A percentile compares a stretch with the other conserved stretches of the same genome.
Evolutionary conservation across 1,284 basidiomycete species (phyloP).

Genomic region (Cronartium ribicola): DNA sequence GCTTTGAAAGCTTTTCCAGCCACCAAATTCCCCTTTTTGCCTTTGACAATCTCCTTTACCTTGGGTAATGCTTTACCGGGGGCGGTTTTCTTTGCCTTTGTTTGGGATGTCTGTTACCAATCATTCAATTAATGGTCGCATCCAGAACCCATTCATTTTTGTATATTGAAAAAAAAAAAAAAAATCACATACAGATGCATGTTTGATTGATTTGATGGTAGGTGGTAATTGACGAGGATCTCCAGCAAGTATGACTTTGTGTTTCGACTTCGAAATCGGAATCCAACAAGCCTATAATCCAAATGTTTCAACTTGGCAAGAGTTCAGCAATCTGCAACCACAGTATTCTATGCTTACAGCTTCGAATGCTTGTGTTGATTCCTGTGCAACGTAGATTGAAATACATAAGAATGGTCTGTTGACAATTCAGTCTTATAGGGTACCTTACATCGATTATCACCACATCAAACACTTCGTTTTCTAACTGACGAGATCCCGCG

Average conservation of each 20-base stretch:
- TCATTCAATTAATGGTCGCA: no score
- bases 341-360: conserved; percentile 73
- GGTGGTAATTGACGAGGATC: conserved; percentile 67
- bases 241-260: conserved; percentile 72
- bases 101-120: no score
- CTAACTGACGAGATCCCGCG: conserved; percentile 38
- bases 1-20: neutral
- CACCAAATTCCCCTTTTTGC: neutral
- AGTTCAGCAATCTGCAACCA: conserved; percentile 64
- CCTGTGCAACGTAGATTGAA: conserved; percentile 6
- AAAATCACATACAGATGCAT: neutral
- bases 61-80: neutral
- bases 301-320: neutral
- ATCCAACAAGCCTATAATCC: conserved; percentile 80
- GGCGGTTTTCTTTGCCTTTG: neutral
- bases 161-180: no score
- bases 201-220: conserved; percentile 66
- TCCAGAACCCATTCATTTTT: no score
- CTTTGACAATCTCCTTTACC: neutral
- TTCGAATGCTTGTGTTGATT: conserved; percentile 41
- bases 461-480: conserved; percentile 38
- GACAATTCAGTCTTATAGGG: neutral
- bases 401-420: neutral
- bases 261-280: conserved; percentile 75
- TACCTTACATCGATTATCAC: conserved; percentile 38